Evolutionary conservation across 257 asterid species (phyloP), one percentile per base, ranked within the genome.

Genomic region (Echites panduratus): DNA sequence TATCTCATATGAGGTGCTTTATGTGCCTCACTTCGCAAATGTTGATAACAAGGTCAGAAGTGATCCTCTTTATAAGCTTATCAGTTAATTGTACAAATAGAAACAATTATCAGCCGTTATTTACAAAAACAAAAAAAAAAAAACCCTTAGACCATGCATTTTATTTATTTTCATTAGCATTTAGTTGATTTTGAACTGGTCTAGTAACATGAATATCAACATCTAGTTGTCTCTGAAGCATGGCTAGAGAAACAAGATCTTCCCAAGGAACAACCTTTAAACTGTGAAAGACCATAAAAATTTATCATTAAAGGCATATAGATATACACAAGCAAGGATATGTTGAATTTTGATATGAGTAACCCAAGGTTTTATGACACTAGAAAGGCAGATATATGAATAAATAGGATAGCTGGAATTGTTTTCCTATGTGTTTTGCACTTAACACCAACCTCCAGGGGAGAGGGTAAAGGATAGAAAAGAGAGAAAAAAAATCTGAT

Each of bases 141-240:
- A n/a, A n/a, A n/a, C n/a, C n/a, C n/a, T n/a, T n/a, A n/a, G n/a
- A n/a, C n/a, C n/a, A n/a, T n/a, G n/a, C n/a, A n/a, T n/a, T n/a
- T n/a, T n/a, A n/a, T n/a, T n/a, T n/a, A n/a, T n/a, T n/a, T n/a
- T n/a, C n/a, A n/a, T n/a, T n/a, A n/a, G n/a, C n/a, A n/a, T n/a
- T n/a, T n/a, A n/a, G n/a, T n/a, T n/a, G n/a, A n/a, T n/a, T n/a
- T 59, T 73, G 50, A 73, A 73, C 70, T 73, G 76, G 68, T 73
- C 76, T 70, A 7, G 22, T 73, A 24, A 73, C 76, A 1, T 61
- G 76, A 57, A 73, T 62, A 66, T 73, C 76, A 69, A 73, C 76
- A 32, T 73, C 76, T 45, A 73, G 57, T 62, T 73, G 76, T 50
- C 76, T 59, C 58, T 73, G 76, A 49, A 73, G 76, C 76, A 73